These are phyloP conservation scores for Aureobasidium leucospermi DNA, from an alignment of 2,329 filamentous ascomycete species.

Conservation along the genomic window DNA sequence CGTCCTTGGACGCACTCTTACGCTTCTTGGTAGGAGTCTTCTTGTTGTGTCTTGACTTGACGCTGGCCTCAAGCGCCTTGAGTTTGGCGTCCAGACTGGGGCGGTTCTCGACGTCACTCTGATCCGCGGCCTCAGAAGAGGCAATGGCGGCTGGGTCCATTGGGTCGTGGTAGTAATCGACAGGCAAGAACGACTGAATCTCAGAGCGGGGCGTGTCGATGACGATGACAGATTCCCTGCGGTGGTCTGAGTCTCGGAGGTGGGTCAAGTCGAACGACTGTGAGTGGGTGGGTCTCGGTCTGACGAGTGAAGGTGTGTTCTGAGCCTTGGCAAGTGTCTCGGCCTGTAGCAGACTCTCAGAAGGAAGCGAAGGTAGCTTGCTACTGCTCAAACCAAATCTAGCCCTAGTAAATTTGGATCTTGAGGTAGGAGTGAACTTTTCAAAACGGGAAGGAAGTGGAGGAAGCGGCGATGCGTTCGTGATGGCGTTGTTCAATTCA, in stretches of 20 bases:
- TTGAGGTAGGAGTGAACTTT: constrained; percentile 27
- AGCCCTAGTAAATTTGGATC: constrained; percentile 22
- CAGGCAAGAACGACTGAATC: not conserved
- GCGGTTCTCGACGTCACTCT: constrained; percentile 6
- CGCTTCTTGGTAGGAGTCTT: constrained; percentile 29
- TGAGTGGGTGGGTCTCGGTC: constrained; percentile 1
- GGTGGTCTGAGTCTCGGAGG: not conserved
- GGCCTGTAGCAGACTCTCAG: constrained; percentile 31
- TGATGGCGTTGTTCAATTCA: constrained; percentile 45
- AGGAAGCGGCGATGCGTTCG: constrained; percentile 34
- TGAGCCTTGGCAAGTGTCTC: constrained; percentile 15
- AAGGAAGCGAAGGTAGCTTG: constrained; percentile 31
- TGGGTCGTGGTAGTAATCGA: not conserved
- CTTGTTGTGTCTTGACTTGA: constrained; percentile 15
- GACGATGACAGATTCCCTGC: constrained; percentile 4
- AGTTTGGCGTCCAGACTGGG: constrained; percentile 24
- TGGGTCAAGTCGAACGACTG: constrained; percentile 4
- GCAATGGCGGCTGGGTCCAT: constrained; percentile 3
- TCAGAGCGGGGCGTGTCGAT: not conserved
- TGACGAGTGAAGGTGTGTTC: constrained; percentile 6
- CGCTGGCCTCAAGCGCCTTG: constrained; percentile 21
- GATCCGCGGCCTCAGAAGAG: constrained; percentile 1
- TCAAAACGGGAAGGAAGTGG: constrained; percentile 29
- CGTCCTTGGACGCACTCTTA: constrained; percentile 27
- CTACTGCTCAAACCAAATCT: constrained; percentile 30